These are phyloP conservation scores for Cladosporium austrohemisphaericum DNA, from an alignment of 2,329 filamentous ascomycete species.

Conservation along the genomic window DNA sequence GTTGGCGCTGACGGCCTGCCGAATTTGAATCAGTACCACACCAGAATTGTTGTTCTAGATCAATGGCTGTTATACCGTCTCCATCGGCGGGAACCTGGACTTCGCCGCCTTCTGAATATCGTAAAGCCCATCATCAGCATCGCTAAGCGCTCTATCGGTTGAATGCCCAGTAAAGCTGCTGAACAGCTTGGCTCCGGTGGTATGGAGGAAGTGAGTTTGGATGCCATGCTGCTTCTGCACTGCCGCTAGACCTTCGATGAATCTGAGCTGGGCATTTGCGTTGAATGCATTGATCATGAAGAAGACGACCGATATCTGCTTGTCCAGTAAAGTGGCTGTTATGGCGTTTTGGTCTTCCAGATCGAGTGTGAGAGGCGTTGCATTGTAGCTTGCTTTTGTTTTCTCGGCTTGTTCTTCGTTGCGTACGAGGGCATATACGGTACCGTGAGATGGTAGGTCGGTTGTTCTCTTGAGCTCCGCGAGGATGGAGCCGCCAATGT, in stretches of 20 bases:
- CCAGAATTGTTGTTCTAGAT: not conserved
- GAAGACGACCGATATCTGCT: slow-evolving; percentile 48
- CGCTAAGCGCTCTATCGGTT: slow-evolving; percentile 40
- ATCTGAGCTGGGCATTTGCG: slow-evolving; percentile 32
- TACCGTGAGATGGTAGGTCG: slow-evolving; percentile 40
- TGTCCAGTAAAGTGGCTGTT: slow-evolving; percentile 36
- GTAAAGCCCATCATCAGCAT: slow-evolving; percentile 44
- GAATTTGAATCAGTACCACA: not conserved
- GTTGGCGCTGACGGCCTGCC: slow-evolving; percentile 20
- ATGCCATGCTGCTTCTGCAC: slow-evolving; percentile 41
- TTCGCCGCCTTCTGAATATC: slow-evolving; percentile 41
- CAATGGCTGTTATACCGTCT: slow-evolving; percentile 23
- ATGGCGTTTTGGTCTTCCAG: slow-evolving; percentile 37
- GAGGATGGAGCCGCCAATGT: slow-evolving; percentile 51
- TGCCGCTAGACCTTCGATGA: slow-evolving; percentile 47
- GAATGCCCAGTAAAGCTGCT: slow-evolving; percentile 46
- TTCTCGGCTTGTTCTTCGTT: slow-evolving; percentile 43
- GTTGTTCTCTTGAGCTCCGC: slow-evolving; percentile 34
- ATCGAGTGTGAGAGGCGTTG: slow-evolving; percentile 42
- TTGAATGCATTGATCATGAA: slow-evolving; percentile 45
- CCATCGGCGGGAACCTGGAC: slow-evolving; percentile 23
- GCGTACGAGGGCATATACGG: slow-evolving; percentile 48
- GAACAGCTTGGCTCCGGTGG: slow-evolving; percentile 52
- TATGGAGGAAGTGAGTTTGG: slow-evolving; percentile 50
- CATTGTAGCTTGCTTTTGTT: slow-evolving; percentile 41